These are phyloP conservation scores for Eremothecium sinecaudum DNA, from an alignment of 1,139 yeast species.

Conservation along the genomic window DNA sequence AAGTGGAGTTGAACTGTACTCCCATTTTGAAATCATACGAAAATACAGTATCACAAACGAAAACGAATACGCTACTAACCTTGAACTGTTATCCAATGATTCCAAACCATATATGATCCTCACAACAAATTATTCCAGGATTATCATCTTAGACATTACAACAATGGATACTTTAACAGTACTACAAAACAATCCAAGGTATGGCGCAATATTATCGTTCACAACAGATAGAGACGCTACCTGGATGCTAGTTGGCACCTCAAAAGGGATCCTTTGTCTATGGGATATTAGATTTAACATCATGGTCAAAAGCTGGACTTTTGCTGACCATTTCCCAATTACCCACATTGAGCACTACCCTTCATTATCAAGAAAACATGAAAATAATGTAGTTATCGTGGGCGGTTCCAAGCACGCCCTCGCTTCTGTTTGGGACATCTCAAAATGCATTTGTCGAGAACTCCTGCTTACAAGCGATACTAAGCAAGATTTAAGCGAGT, in stretches of 20 bases:
- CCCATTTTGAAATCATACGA: conserved; percentile 38
- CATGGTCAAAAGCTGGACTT: conserved; percentile 52
- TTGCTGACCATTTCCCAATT: conserved; percentile 43
- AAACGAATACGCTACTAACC: conserved; percentile 38
- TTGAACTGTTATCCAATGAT: conserved; percentile 35
- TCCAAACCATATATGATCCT: conserved; percentile 35
- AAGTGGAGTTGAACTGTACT: conserved; percentile 28
- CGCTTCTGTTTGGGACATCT: conserved; percentile 69
- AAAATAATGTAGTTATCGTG: conserved; percentile 42
- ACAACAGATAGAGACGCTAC: conserved; percentile 43
- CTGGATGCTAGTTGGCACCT: conserved; percentile 72
- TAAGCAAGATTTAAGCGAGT: conserved; percentile 11
- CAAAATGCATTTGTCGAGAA: conserved; percentile 53
- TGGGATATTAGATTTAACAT: conserved; percentile 76
- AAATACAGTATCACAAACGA: conserved; percentile 33
- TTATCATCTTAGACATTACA: conserved; percentile 52
- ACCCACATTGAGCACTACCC: conserved; percentile 40
- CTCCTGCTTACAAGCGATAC: conserved; percentile 36
- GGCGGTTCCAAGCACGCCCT: conserved; percentile 61
- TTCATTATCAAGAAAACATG: conserved; percentile 29
- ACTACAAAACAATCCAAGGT: conserved; percentile 48
- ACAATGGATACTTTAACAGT: conserved; percentile 40
- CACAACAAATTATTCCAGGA: conserved; percentile 45
- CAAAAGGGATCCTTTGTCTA: conserved; percentile 58
- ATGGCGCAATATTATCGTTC: conserved; percentile 59